phyloP scores from a whole-genome alignment of 176 grass and related monocot species.

The Oryza glumipatula region DNA sequence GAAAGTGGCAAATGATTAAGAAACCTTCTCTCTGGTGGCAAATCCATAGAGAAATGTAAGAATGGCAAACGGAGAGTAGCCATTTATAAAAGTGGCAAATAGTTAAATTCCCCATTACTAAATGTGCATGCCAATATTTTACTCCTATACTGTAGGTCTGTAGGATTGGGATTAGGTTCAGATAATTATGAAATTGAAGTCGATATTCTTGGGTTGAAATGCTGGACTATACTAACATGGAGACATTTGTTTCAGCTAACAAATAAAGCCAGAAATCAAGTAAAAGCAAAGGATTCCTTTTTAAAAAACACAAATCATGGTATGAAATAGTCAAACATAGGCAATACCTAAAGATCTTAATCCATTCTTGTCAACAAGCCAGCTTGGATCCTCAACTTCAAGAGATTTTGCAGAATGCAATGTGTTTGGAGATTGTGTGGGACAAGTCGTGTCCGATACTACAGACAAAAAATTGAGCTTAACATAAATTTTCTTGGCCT shows the following conservation, averaged over 20 bases:
- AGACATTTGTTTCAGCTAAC: background rate
- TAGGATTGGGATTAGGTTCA: background rate
- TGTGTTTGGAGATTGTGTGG: slow-evolving; percentile 43
- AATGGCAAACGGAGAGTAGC: too few species aligned
- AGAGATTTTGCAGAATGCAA: slow-evolving; percentile 40
- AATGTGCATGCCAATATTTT: background rate
- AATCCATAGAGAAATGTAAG: too few species aligned
- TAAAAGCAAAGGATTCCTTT: background rate
- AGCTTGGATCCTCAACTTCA: slow-evolving; percentile 72
- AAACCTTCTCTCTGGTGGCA: too few species aligned
- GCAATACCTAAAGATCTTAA: slow-evolving; percentile 78
- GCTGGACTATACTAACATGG: background rate
- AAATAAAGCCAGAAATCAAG: slow-evolving; percentile 13
- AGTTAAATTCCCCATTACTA: background rate
- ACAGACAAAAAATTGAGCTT: slow-evolving; percentile 13
- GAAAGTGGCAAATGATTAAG: too few species aligned
- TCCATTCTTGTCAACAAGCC: slow-evolving; percentile 73
- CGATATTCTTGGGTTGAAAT: background rate
- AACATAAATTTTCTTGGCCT: slow-evolving; percentile 19
- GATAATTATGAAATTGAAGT: background rate
- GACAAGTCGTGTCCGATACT: slow-evolving; percentile 13
- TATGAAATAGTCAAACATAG: slow-evolving; percentile 17
- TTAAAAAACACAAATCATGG: background rate
- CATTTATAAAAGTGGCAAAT: too few species aligned
- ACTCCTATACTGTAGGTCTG: background rate